Evolutionary conservation across 176 grass and related monocot genomes (phyloP), one percentile per base, ranked within the genome.

Genomic region (Juncus effusus): DNA sequence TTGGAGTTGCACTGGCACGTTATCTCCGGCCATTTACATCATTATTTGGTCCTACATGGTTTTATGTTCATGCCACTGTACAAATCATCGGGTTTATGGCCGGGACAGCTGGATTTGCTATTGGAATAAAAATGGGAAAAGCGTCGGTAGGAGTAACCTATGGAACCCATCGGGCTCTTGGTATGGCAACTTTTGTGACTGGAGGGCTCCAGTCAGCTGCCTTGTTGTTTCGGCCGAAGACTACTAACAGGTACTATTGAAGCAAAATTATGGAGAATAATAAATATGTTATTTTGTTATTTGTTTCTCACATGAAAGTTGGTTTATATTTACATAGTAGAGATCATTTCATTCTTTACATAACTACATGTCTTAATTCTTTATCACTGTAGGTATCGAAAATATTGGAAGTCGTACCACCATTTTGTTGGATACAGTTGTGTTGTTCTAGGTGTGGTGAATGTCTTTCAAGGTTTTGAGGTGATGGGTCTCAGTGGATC

Each of bases 391-490:
- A 47, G 44, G 44, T 47, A 47, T 9, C 77, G 95, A 39, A 99
- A 99, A 66, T 99, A 99, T 77, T 99, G 95, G 95, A 99, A 99
- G 78, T 99, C 95, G 64, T 99, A 99, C 83, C 95, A 99, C 88
- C 95, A 99, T 76, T 86, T 99, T 41, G 73, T 99, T 0, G 95
- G 95, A 2, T 99, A 99, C 69, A 86, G 95, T 39, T 93, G 82
- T 80, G 80, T 85, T 15, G 95, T 99, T 50, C 53, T 99, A 44
- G 95, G 95, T 11, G 95, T 94, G 58, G 95, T 94, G 50, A 99
- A 99, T 77, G 95, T 99, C 0, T 99, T 99, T 86, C 95, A 99
- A 64, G 89, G 95, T 11, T 87, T 99, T 60, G 95, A 99, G 65
- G 85, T 87, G 36, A 99, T 99, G 89, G 89, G 85, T 19, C 73